Conservation (phyloP, 352 stramenopile genomes). For the Peronospora destructor region DNA sequence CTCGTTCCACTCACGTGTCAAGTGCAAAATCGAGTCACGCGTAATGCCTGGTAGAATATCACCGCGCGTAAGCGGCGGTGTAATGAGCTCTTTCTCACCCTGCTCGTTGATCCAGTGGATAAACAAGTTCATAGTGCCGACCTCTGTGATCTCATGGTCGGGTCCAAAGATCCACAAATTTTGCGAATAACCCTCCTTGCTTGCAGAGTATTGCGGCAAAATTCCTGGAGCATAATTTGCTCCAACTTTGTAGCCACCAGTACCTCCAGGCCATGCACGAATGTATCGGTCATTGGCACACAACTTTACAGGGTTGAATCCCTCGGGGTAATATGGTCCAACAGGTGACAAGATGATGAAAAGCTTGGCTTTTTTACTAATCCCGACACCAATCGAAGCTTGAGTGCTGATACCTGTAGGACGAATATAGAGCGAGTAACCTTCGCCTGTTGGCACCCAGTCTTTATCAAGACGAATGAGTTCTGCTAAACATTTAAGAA, state of each 20-base stretch:
- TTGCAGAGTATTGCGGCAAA: conserved; percentile 85
- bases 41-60: conserved; percentile 98
- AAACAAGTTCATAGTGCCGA: conserved; percentile 98
- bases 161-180: conserved; percentile 95
- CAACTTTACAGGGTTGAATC: conserved; percentile 88
- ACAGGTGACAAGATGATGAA: conserved; percentile 96
- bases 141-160: conserved; percentile 85
- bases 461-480: conserved; percentile 79
- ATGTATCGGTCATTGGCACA: conserved; percentile 90
- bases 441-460: conserved; percentile 92
- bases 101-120: conserved; percentile 92
- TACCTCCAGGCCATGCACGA: conserved; percentile 94
- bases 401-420: conserved; percentile 92
- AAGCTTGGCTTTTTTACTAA: conserved; percentile 87
- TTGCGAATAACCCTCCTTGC: conserved; percentile 82
- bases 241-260: conserved; percentile 90
- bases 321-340: conserved; percentile 96
- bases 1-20: conserved; percentile 87
- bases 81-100: conserved; percentile 92
- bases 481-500: conserved; percentile 88
- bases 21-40: conserved; percentile 90
- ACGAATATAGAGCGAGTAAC: conserved; percentile 95
- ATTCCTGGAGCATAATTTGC: conserved; percentile 90
- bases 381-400: conserved; percentile 84
- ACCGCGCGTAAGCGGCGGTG: conserved; percentile 88